Base-by-base conservation (phyloP, 768 basidiomycete genomes). In the Lentinula lateritia region DNA sequence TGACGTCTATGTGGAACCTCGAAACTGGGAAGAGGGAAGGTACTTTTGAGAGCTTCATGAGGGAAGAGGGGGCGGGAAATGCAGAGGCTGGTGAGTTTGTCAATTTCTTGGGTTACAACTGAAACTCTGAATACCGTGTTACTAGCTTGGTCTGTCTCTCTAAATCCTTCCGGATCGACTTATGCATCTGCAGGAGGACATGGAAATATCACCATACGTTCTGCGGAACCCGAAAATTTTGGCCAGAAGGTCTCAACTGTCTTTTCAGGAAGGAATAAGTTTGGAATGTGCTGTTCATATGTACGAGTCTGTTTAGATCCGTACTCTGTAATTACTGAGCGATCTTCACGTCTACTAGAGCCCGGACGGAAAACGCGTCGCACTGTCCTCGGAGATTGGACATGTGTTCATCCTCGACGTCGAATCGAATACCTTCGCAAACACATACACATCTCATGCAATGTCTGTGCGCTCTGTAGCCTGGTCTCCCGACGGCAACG, bases 401-500 rank as follows among this genome's bases (percentile, higher is more conserved):
- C 89, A 93, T 67, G 88, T 96, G 58, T 92, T 84, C 71, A 78
- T 98, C 48, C 89, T 95, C 64, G 94, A 96, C 71, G 71, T 90
- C 42, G 88, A 90, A 69, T 80, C 89, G 2, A 78, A 77, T 62
- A 73, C 86, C 6, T 74, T 96, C 48, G 74, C 81, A 0, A 78
- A 84, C 3, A 91, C 89, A 2, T 95, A 88, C 73, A 86, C 87
- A 5, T 92, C 92, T 2, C 95, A 98, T 71, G 93, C 92, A 9
- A 93, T 94, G 88, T 83, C 87, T 50, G 92, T 95, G 7, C 87
- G 95, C 41, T 88, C 90, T 0, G 72, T 97, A 3, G 83, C 90
- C 7, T 98, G 95, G 95, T 94, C 93, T 9, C 82, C 85, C 54
- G 95, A 97, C 71, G 90, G 89, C 1, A 91, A 86, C 72, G 94